Base-by-base conservation (phyloP, 2,329 filamentous ascomycete species). In the Pseudodiploospora longispora region DNA sequence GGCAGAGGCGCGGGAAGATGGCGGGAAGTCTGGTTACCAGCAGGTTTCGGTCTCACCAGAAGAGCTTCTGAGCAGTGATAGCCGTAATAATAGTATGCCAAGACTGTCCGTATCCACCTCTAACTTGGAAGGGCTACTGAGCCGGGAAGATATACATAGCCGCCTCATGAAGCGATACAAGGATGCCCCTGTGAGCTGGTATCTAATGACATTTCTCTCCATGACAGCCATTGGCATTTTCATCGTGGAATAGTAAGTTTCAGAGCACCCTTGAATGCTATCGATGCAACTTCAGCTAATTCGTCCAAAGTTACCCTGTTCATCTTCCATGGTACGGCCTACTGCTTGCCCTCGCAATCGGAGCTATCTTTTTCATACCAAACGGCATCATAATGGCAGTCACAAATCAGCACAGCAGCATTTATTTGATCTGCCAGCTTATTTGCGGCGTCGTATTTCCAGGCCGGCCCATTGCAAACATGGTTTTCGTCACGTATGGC, bases 321-420 rank as follows among this genome's bases (percentile, higher is more conserved):
- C 82, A 90, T 58, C 71, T 94, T 1, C 88, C 88, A 0, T 94
- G 88, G 84, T 93, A 93, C 56, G 88, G 88, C 4, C 71, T 95
- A 3, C 70, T 94, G 10, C 74, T 95, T 5, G 85, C 88, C 1
- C 73, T 95, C 2, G 77, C 72, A 28, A 87, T 94, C 43, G 88
- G 87, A 48, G 80, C 82, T 19, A 64, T 91, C 43, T 83, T 94
- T 48, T 94, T 94, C 67, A 87, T 95, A 47, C 88, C 88, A 8
- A 91, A 93, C 51, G 88, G 88, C 48, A 93, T 94, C 59, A 85
- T 95, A 56, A 94, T 93, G 85, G 88, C 87, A 10, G 87, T 94
- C 52, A 94, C 88, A 7, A 94, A 93, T 61, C 87, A 91, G 59
- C 86, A 93, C 62, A 87, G 82, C 63, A 87, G 83, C 61, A 87